phyloP scores from a whole-genome alignment of 2,329 filamentous ascomycete genomes.

The Dryadomyces quercivorus region DNA sequence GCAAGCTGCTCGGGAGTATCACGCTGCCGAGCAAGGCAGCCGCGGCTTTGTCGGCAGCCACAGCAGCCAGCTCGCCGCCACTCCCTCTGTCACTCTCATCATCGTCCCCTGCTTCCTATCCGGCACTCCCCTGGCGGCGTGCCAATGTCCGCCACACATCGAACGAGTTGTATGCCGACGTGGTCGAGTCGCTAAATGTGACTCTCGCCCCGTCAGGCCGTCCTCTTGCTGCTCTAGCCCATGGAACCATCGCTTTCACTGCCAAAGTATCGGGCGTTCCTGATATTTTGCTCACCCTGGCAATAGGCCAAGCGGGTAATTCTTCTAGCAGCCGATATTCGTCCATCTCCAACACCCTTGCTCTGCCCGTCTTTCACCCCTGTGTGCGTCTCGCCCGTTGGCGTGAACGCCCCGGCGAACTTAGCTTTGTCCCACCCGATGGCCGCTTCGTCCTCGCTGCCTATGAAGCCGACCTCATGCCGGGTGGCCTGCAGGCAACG shows the following conservation, averaged over 20 bases:
- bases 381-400: slow-evolving; percentile 85
- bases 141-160: slow-evolving; percentile 90
- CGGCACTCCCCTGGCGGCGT: slow-evolving; percentile 71
- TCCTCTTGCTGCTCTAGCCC: slow-evolving; percentile 73
- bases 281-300: slow-evolving; percentile 68
- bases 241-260: slow-evolving; percentile 89
- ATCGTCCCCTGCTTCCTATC: slow-evolving; percentile 26
- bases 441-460: slow-evolving; percentile 86
- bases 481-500: slow-evolving; percentile 39
- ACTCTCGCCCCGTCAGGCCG: slow-evolving; percentile 84
- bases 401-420: slow-evolving; percentile 76
- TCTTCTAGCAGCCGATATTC: slow-evolving; percentile 34
- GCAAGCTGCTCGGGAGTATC: slow-evolving; percentile 78
- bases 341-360: slow-evolving; percentile 61
- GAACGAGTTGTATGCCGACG: slow-evolving; percentile 93
- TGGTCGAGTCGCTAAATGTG: slow-evolving; percentile 80
- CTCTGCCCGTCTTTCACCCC: slow-evolving; percentile 89
- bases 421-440: slow-evolving; percentile 95
- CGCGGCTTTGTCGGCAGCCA: slow-evolving; percentile 1
- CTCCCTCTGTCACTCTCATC: slow-evolving; percentile 14
- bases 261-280: slow-evolving; percentile 91
- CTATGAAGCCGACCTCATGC: slow-evolving; percentile 81
- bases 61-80: neutral
- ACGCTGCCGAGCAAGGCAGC: slow-evolving; percentile 55
- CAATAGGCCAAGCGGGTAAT: slow-evolving; percentile 24